A percentile compares a stretch with the other conserved stretches of the same genome.
Conservation (phyloP, 352 stramenopile species). For the Peronospora destructor region DNA sequence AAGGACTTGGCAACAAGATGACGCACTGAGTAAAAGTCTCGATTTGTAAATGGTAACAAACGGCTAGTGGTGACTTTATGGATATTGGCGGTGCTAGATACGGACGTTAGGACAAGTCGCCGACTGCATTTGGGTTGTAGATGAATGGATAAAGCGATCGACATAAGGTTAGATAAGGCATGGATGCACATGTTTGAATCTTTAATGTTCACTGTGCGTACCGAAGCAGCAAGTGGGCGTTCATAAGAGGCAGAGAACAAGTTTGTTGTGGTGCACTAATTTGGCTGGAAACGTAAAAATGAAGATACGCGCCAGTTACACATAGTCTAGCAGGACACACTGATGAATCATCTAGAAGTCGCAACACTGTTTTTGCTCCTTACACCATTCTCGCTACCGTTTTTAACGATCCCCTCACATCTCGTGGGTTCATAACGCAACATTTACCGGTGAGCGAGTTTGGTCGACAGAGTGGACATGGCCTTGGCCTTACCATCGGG, state of each 20-base stretch:
- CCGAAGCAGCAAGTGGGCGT: slow-evolving; percentile 22
- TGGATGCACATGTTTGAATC: too few species aligned
- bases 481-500: slow-evolving; percentile 94
- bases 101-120: slow-evolving; percentile 10
- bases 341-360: too few species aligned
- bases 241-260: slow-evolving; percentile 2
- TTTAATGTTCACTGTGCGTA: not conserved
- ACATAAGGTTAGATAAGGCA: too few species aligned
- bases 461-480: slow-evolving; percentile 86
- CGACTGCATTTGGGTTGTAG: not conserved
- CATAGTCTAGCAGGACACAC: too few species aligned
- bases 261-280: too few species aligned
- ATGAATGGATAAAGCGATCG: too few species aligned
- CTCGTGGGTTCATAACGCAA: not conserved
- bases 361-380: too few species aligned
- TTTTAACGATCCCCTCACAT: not conserved
- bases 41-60: not conserved
- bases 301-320: too few species aligned
- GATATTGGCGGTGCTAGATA: slow-evolving; percentile 3
- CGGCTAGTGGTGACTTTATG: not conserved
- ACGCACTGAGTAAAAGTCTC: slow-evolving; percentile 8
- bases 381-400: too few species aligned
- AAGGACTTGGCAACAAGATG: slow-evolving; percentile 2
- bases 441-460: slow-evolving; percentile 66
- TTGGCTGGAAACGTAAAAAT: too few species aligned